Evolutionary conservation across 306 rosid species (phyloP), one percentile per base, ranked within the genome.

Genomic region (Cicer pinnatifidum): DNA sequence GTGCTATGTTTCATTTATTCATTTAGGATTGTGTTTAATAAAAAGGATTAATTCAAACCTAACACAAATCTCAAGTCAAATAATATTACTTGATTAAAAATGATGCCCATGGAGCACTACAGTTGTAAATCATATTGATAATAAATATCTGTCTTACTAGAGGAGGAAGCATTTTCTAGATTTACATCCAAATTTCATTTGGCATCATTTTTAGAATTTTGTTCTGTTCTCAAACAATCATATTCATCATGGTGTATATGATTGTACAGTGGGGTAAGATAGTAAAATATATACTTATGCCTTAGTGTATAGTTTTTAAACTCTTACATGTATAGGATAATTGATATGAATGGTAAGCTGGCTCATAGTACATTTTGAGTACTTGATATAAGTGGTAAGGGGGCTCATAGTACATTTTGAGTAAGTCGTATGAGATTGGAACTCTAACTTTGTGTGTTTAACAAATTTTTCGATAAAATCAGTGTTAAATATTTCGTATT

Each of bases 21-120:
- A 11, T 77, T 57, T 44, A 57, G 15, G 33, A 78, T 53, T 64
- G 46, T 72, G 47, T 64, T 56, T 56, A 77, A 38, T 65, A 35
- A 33, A 45, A 47, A 11, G n/a, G n/a, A 47, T 12, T 11, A 67
- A 68, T 68, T 50, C 72, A 12, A 9, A 38, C 11, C 12, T 69
- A 76, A 80, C 10, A n/a, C 38, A 47, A 67, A 68, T 58, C 35
- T 58, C 10, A 46, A 7, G 75, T 33, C 69, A 46, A 68, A 65
- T 45, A 39, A 39, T 58, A 59, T 11, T 19, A 45, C 38, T 72
- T 23, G 47, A 11, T 47, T 67, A 80, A 70, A 80, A 60, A 48
- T 67, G 75, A 33, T 48, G 72, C 60, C 67, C 84, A 74, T 74
- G 84, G 60, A 69, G n/a, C 68, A 50, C 12, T 20, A 75, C 72